phyloP scores from a whole-genome alignment of 129 eudicot species.

The carrot (Daucus carota) region DH1_v3.0 NC_030384.2:42300501-42301000 shows the following conservation, averaged over 20 bases:
- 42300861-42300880: not conserved
- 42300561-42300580: no score
- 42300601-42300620: not conserved
- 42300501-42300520: no score
- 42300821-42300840: constrained; percentile 3
- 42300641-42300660: not conserved
- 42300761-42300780: not conserved
- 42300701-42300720: not conserved
- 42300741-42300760: constrained; percentile 1
- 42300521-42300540: no score
- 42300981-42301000: not conserved
- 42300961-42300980: not conserved
- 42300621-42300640: not conserved
- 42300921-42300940: constrained; percentile 3
- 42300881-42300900: not conserved
- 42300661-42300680: not conserved
- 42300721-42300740: not conserved
- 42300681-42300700: not conserved
- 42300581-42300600: not conserved
- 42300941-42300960: not conserved
- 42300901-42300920: not conserved
- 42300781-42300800: not conserved
- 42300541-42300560: no score
- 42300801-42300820: not conserved
- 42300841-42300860: not conserved